Percentiles rank a stretch among this genome's conserved stretches.
These are phyloP conservation scores for Aspergillus sp. DNA, from an alignment of 2,329 filamentous ascomycete genomes.

Conservation along the genomic window DNA sequence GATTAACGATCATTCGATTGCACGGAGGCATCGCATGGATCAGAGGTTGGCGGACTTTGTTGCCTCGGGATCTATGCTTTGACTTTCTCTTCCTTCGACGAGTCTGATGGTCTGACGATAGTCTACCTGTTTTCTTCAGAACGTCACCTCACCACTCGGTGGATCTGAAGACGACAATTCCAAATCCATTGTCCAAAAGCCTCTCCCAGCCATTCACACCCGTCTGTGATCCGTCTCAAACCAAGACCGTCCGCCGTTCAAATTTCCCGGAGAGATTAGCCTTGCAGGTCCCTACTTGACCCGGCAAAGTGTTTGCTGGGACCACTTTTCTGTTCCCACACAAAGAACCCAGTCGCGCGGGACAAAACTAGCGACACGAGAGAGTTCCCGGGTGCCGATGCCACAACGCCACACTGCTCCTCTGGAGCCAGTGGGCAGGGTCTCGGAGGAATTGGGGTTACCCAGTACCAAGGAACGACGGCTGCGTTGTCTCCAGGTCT, in stretches of 20 bases:
- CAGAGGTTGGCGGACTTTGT: too few relatives aligned
- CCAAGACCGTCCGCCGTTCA: neutral
- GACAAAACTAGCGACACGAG: neutral
- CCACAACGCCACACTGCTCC: neutral
- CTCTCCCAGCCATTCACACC: neutral
- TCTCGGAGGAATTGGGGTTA: neutral
- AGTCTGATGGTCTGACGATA: too few relatives aligned
- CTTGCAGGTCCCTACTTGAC: constrained; percentile 10
- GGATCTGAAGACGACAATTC: neutral
- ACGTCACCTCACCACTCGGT: too few relatives aligned
- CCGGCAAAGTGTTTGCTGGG: neutral
- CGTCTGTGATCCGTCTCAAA: neutral
- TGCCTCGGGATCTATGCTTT: too few relatives aligned
- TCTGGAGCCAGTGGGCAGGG: neutral
- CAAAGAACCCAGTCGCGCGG: constrained; percentile 5
- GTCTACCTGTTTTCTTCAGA: too few relatives aligned
- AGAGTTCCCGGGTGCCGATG: neutral
- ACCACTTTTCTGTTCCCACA: neutral
- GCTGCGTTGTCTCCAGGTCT: neutral
- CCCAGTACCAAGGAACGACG: neutral
- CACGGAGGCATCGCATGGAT: too few relatives aligned
- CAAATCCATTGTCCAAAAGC: neutral
- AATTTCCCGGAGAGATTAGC: constrained; percentile 1
- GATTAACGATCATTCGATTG: too few relatives aligned
- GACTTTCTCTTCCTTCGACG: too few relatives aligned